Base-by-base conservation (phyloP, 129 eudicot genomes). In the Helianthus annuus region DNA sequence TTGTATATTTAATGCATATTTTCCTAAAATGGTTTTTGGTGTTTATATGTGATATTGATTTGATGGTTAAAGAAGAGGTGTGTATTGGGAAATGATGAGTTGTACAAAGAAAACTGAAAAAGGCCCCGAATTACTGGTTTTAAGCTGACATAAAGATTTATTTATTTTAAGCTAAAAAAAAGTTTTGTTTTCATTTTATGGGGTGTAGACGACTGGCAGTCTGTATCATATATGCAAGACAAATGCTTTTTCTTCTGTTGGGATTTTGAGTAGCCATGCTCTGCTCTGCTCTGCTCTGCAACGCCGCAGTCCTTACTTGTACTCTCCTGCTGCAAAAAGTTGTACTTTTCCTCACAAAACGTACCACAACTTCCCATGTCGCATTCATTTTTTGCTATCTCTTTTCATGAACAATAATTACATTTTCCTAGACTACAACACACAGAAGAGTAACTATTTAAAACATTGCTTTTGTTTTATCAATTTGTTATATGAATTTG, bases 21-120 rank as follows among this genome's bases (percentile, higher is more conserved):
- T 66, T 76, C 82, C 82, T 40, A 46, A 78, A 78, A 70, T 78
- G 77, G 81, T 69, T 69, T 77, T 69, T 48, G 69, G 48, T 16
- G 61, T 48, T 46, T 56, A 58, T 63, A 32, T 14, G 48, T 57
- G 81, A 77, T 54, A 64, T 40, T 70, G 82, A 78, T 78, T 70
- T 78, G 82, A 78, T 78, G 82, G 82, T 78, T 70, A 71, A 54
- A 59, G 32, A 3, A 32, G 36, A 4, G 71, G 45, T 67, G 57
- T 40, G 71, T 60, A 77, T 62, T 55, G 81, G 80, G 55, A 63
- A 70, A 42, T 17, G 77, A 70, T 48, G 72, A 40, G 53, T 49
- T 48, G 69, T 48, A 69, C 60, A 49, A 69, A 69, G 52, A 61
- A 48, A 56, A 22, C 38, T 56, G 62, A 22, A 56, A 56, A 56